A percentile compares a stretch with the other conserved stretches of the same genome.
These are phyloP conservation scores for Termitomyces sp. DNA, from an alignment of 768 basidiomycete genomes.

Conservation along the genomic window DNA sequence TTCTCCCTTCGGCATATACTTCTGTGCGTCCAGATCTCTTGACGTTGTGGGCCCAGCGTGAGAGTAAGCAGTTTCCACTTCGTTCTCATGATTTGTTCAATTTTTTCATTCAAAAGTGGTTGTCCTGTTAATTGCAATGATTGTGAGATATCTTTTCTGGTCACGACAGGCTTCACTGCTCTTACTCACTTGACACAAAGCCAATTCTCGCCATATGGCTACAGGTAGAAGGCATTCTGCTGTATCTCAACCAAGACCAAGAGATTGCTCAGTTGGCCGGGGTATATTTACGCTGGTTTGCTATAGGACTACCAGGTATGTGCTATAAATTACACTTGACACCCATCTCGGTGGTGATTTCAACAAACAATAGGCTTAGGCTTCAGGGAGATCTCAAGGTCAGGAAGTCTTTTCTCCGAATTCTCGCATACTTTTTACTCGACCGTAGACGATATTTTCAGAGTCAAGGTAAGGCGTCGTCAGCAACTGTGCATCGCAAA, in stretches of 20 bases:
- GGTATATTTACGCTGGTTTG: conserved; percentile 2
- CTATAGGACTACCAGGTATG: conserved; percentile 2
- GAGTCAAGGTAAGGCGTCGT: conserved; percentile 52
- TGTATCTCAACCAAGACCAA: conserved; percentile 2
- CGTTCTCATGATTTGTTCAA: too few relatives aligned
- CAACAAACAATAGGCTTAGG: conserved; percentile 29
- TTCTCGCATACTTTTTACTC: neutral
- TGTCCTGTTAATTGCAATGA: neutral
- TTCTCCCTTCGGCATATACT: conserved; percentile 95
- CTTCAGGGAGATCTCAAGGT: conserved; percentile 43
- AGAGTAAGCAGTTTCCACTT: conserved; percentile 45
- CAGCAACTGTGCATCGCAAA: neutral
- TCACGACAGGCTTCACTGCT: too few relatives aligned
- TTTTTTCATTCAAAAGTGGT: neutral
- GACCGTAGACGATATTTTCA: conserved; percentile 59
- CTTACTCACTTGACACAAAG: neutral
- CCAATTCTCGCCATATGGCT: conserved; percentile 1
- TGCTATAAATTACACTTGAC: neutral
- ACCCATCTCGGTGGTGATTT: neutral
- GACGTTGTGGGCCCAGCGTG: conserved; percentile 85
- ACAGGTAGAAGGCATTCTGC: neutral
- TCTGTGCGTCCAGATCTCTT: conserved; percentile 76
- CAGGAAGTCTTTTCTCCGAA: conserved; percentile 1
- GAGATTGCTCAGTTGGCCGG: neutral
- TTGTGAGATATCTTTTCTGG: neutral